Conservation (phyloP, 345 rosid species). For the Camelina neglecta region DNA sequence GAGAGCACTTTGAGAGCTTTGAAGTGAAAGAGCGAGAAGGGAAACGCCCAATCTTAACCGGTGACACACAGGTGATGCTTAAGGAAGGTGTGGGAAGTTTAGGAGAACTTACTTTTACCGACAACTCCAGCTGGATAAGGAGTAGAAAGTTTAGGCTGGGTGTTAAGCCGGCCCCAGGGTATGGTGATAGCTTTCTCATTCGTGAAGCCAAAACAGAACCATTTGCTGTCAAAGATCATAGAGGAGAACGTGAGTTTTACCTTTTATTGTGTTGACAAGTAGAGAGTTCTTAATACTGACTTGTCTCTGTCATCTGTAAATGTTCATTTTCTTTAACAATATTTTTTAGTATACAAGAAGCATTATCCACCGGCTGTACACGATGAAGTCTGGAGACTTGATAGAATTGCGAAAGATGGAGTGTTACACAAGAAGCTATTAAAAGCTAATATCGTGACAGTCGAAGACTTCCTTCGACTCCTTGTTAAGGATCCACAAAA, state of each 20-base stretch:
- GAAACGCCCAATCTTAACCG: constrained; percentile 83
- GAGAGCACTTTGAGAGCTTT: constrained; percentile 73
- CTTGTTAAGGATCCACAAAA: constrained; percentile 74
- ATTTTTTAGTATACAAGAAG: constrained; percentile 82
- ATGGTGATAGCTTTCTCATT: constrained; percentile 58
- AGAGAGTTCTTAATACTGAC: neutral
- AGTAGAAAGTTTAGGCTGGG: constrained; percentile 98
- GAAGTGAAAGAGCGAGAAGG: constrained; percentile 91
- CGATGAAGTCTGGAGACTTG: constrained; percentile 97
- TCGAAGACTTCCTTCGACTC: constrained; percentile 87
- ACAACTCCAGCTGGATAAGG: constrained; percentile 97
- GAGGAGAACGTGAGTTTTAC: constrained; percentile 82
- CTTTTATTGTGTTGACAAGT: constrained; percentile 18
- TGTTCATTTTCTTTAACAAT: neutral
- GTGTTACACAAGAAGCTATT: constrained; percentile 86
- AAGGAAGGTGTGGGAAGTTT: constrained; percentile 90
- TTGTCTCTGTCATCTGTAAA: neutral
- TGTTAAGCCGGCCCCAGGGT: constrained; percentile 60
- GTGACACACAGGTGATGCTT: constrained; percentile 73
- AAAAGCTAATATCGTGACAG: constrained; percentile 61
- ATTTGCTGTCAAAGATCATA: constrained; percentile 94
- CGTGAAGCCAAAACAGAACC: constrained; percentile 93
- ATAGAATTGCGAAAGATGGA: constrained; percentile 95
- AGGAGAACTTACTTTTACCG: constrained; percentile 85
- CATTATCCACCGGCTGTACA: constrained; percentile 92